Evolutionary conservation across 768 basidiomycete genomes (phyloP).

Genomic region (Daedalea quercina): DNA sequence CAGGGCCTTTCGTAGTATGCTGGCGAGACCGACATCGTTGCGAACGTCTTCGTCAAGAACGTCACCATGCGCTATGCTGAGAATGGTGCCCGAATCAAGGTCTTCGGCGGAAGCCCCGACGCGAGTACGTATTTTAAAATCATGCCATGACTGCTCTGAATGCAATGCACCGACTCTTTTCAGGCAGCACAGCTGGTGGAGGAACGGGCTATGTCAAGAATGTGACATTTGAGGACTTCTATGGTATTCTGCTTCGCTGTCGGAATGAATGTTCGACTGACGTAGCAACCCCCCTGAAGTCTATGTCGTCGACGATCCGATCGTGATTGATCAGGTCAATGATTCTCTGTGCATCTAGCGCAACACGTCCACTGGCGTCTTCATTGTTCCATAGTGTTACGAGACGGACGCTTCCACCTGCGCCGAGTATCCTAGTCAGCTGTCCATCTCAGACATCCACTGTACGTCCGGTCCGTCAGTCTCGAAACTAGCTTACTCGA

Average conservation of each 20-base stretch:
- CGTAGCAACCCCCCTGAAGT: constrained; percentile 16
- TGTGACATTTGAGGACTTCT: constrained; percentile 19
- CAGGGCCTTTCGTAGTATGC: constrained; percentile 11
- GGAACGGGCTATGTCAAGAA: constrained; percentile 34
- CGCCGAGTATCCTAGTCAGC: constrained; percentile 29
- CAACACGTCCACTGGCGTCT: neutral
- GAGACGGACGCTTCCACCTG: constrained; percentile 25
- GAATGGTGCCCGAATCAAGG: constrained; percentile 46
- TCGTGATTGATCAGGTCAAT: constrained; percentile 31
- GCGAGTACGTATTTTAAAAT: constrained; percentile 19
- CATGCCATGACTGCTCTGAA: neutral
- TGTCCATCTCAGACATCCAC: constrained; percentile 36
- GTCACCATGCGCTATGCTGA: constrained; percentile 39
- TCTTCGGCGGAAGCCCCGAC: constrained; percentile 38
- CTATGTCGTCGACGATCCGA: constrained; percentile 35
- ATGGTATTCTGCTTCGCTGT: constrained; percentile 16
- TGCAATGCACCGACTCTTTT: neutral
- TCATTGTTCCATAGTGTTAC: constrained; percentile 27
- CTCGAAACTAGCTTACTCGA: neutral
- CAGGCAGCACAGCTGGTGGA: constrained; percentile 32
- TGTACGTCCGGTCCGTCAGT: constrained; percentile 22
- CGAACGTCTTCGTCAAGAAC: constrained; percentile 35
- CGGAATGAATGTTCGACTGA: neutral
- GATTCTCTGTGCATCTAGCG: neutral
- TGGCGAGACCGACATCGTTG: constrained; percentile 35